Evolutionary conservation across 371 early-diverging fungal species (phyloP), one percentile per base, ranked within the genome.

Genomic region (Gilbertella persicaria): DNA sequence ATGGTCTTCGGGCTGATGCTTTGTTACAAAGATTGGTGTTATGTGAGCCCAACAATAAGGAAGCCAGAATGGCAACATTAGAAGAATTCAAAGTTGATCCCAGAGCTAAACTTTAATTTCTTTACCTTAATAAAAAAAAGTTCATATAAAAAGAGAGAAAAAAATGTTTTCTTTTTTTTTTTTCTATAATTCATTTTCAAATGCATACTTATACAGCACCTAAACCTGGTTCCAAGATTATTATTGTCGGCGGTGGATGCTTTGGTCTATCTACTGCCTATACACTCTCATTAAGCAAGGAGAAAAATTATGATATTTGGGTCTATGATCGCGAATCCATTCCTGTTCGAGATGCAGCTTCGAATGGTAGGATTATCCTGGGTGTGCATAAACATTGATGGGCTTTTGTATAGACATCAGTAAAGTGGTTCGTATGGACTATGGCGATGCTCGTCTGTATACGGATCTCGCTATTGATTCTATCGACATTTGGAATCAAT

Each of bases 251-350:
- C 42, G 80, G 66, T 13, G 82, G 82, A 1, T 62, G 67, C 21
- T 80, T 80, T 69, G 82, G 82, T 14, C 55, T 82, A 7, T 76
- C 79, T 3, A 71, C 80, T 14, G 80, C 79, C 0, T 69, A 77
- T 50, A 61, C 73, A 13, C 21, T 65, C 28, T 56, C 73, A 12
- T 30, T 63, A 29, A 66, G n/a, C n/a, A n/a, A n/a, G n/a, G n/a
- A 67, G 23, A 20, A 55, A 19, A 38, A 58, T 19, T 68, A 72
- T 45, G 64, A 74, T 8, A 67, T 82, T 17, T 66, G 56, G 46
- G 78, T 82, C 4, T 73, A 55, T 58, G 80, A 82, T 26, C 60
- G 78, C 19, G 49, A 60, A 16, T 14, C 49, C 2, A 64, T 80
- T 48, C 80, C 83, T 7, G 65, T 58, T n/a, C 51, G 58, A 2